These are phyloP conservation scores for Maudiozyma humilis DNA, from an alignment of 1,139 yeast species.

Conservation along the genomic window DNA sequence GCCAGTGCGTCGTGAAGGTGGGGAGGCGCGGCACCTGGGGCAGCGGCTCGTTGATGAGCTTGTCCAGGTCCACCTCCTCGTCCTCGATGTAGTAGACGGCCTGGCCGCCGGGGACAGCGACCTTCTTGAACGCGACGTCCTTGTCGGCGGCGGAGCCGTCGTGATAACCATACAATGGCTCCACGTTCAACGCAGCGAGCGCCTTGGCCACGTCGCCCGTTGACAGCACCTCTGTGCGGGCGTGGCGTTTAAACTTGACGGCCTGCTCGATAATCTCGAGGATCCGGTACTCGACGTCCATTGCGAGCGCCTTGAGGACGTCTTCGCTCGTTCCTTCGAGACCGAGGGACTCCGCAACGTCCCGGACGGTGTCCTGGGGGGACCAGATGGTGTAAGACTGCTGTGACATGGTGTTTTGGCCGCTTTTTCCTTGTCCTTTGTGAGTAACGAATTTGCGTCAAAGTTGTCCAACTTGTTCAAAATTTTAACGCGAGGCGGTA, in stretches of 20 bases:
- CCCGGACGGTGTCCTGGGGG: conserved; percentile 92
- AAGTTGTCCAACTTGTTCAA: too few relatives aligned
- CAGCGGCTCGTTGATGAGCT: conserved; percentile 82
- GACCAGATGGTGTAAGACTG: conserved; percentile 91
- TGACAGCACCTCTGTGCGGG: conserved; percentile 72
- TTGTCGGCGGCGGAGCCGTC: conserved; percentile 28
- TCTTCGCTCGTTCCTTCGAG: conserved; percentile 75
- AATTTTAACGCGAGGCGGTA: too few relatives aligned
- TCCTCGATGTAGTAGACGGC: conserved; percentile 86
- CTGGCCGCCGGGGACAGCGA: conserved; percentile 38
- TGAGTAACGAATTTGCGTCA: neutral
- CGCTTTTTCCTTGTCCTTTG: neutral
- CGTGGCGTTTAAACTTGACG: conserved; percentile 89
- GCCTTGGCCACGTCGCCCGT: conserved; percentile 81
- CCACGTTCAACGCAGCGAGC: conserved; percentile 76
- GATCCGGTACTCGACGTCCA: conserved; percentile 97
- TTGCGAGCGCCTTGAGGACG: conserved; percentile 87
- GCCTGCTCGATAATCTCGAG: conserved; percentile 95
- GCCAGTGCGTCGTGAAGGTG: conserved; percentile 95
- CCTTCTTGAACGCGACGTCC: conserved; percentile 36
- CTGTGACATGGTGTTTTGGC: conserved; percentile 12
- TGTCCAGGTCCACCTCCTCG: conserved; percentile 88
- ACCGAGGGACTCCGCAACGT: conserved; percentile 90
- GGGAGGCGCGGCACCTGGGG: conserved; percentile 93
- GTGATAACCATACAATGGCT: conserved; percentile 69